Percentiles rank a stretch among this genome's conserved stretches.
These are phyloP conservation scores for Sophora flavescens DNA, from an alignment of 306 rosid species.

Conservation along the genomic window DNA sequence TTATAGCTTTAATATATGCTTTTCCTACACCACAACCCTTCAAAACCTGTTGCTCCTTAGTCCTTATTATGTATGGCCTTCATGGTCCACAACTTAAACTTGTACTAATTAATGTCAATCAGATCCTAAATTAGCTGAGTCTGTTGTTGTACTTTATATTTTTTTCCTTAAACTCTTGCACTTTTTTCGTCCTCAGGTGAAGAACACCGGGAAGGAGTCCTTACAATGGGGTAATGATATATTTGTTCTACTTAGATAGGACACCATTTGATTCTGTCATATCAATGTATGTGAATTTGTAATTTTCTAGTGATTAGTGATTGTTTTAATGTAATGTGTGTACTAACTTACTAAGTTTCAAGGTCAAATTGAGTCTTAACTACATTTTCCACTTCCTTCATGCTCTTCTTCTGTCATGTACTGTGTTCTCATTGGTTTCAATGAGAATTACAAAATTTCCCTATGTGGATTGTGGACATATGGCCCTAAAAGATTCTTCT, in stretches of 20 bases:
- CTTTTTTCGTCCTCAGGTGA: constrained; percentile 64
- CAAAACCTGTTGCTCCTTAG: too few relatives aligned
- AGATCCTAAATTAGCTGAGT: background rate
- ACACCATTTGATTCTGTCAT: background rate
- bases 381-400: constrained; percentile 2
- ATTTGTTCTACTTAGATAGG: constrained; percentile 1
- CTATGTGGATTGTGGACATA: background rate
- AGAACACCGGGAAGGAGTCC: constrained; percentile 78
- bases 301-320: background rate
- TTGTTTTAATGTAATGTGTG: background rate
- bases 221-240: constrained; percentile 81
- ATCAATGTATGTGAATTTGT: constrained; percentile 3
- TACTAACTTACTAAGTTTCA: background rate
- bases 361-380: background rate
- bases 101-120: background rate
- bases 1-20: background rate
- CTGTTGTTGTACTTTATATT: background rate
- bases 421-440: constrained; percentile 10
- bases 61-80: background rate
- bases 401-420: constrained; percentile 23
- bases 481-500: constrained; percentile 24
- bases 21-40: background rate
- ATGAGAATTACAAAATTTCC: constrained; percentile 4
- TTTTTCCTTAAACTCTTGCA: background rate
- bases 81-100: constrained; percentile 12